Percentiles rank a stretch among this genome's conserved stretches.
These are phyloP conservation scores for Yamadazyma sp. DNA, from an alignment of 1,139 yeast species.

Conservation along the genomic window DNA sequence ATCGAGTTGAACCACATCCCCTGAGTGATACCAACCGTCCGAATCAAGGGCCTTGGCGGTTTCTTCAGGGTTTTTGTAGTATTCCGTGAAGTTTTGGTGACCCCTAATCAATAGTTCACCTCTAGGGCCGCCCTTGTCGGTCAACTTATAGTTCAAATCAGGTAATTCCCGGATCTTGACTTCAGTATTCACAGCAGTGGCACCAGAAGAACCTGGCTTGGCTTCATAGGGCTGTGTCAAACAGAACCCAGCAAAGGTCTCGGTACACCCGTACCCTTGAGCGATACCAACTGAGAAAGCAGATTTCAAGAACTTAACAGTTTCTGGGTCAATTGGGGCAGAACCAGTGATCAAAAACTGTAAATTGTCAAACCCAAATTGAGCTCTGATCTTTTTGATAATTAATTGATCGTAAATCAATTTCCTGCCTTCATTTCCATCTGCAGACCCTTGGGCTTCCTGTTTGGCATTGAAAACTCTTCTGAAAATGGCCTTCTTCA, in stretches of 20 bases:
- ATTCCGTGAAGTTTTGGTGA: constrained; percentile 37
- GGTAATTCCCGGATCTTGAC: constrained; percentile 38
- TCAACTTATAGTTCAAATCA: constrained; percentile 34
- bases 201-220: constrained; percentile 44
- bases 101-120: constrained; percentile 45
- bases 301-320: constrained; percentile 42
- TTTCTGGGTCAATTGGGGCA: constrained; percentile 45
- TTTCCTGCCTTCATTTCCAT: constrained; percentile 20
- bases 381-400: constrained; percentile 28
- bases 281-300: constrained; percentile 36
- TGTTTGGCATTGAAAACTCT: constrained; percentile 20
- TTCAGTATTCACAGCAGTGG: constrained; percentile 35
- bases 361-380: constrained; percentile 34
- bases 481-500: constrained; percentile 27
- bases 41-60: constrained; percentile 48
- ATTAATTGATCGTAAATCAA: constrained; percentile 31
- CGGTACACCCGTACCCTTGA: constrained; percentile 51
- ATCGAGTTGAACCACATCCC: constrained; percentile 38
- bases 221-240: constrained; percentile 31
- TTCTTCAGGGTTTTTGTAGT: constrained; percentile 41
- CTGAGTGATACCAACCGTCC: constrained; percentile 53
- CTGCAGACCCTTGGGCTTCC: constrained; percentile 10
- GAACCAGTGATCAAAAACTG: constrained; percentile 34
- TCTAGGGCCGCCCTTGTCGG: constrained; percentile 36
- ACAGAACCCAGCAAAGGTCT: constrained; percentile 44